These are phyloP conservation scores for Paxillus rubicundulus DNA, from an alignment of 768 basidiomycete genomes.

Conservation along the genomic window DNA sequence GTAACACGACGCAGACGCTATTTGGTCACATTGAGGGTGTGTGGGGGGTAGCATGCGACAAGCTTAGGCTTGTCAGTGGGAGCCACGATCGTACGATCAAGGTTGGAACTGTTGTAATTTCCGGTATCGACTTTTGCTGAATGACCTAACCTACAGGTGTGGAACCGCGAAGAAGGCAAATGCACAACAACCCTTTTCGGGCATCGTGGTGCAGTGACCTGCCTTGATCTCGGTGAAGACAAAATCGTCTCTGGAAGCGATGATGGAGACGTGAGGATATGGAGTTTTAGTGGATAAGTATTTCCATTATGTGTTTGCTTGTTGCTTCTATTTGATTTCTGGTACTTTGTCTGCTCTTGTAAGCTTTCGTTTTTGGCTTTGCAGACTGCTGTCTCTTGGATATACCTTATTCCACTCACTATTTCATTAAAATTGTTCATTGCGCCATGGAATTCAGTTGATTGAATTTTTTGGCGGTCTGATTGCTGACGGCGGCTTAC, in stretches of 20 bases:
- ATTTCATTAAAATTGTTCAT: not conserved
- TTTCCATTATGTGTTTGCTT: not conserved
- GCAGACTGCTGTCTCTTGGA: not conserved
- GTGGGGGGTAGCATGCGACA: conserved; percentile 93
- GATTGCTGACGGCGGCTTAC: not conserved
- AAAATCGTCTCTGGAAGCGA: conserved; percentile 97
- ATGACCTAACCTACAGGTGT: conserved; percentile 54
- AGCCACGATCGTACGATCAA: conserved; percentile 98
- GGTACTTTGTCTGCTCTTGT: not conserved
- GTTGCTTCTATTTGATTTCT: not conserved
- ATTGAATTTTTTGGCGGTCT: not conserved
- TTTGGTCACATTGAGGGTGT: conserved; percentile 99
- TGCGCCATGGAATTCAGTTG: not conserved
- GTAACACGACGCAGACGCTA: conserved; percentile 72
- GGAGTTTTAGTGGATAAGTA: conserved; percentile 57
- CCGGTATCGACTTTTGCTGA: conserved; percentile 1
- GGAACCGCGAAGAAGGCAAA: conserved; percentile 86
- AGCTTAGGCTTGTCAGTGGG: conserved; percentile 85
- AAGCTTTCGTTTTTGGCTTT: not conserved
- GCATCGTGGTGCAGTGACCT: conserved; percentile 92
- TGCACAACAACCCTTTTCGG: conserved; percentile 90
- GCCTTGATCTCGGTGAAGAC: conserved; percentile 86
- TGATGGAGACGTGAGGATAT: conserved; percentile 83
- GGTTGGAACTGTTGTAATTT: conserved; percentile 43
- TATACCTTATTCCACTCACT: conserved; percentile 8